phyloP scores from a whole-genome alignment of 2,329 filamentous ascomycete species.

The Aureobasidium subglaciale region DNA sequence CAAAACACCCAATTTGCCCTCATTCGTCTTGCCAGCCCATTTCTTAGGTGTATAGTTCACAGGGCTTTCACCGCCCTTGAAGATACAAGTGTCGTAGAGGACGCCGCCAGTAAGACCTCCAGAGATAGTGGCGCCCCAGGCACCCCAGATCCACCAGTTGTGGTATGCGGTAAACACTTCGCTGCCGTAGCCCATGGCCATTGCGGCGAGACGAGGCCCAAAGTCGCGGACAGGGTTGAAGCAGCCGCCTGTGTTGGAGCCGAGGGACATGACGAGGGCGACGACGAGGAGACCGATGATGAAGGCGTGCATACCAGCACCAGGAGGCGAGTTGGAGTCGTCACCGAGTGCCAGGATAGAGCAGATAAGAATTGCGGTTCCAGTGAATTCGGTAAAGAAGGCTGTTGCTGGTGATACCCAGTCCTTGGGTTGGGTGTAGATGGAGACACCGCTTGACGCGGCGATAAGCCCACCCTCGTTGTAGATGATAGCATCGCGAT shows the following conservation, averaged over 20 bases:
- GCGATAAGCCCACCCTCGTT: slow-evolving; percentile 33
- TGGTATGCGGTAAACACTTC: slow-evolving; percentile 28
- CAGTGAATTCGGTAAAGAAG: slow-evolving; percentile 39
- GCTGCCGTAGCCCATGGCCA: slow-evolving; percentile 39
- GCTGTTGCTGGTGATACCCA: slow-evolving; percentile 30
- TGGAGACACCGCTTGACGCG: slow-evolving; percentile 20
- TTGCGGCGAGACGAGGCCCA: slow-evolving; percentile 42
- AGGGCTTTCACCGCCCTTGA: slow-evolving; percentile 43
- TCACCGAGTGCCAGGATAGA: slow-evolving; percentile 35
- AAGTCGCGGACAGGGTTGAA: slow-evolving; percentile 47
- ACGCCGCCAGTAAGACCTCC: slow-evolving; percentile 40
- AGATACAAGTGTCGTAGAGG: slow-evolving; percentile 46
- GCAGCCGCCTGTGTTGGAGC: slow-evolving; percentile 42
- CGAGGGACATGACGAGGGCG: slow-evolving; percentile 34
- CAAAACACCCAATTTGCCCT: slow-evolving; percentile 19
- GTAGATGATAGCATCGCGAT: slow-evolving; percentile 31
- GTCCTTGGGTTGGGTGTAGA: slow-evolving; percentile 25
- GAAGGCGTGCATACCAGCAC: slow-evolving; percentile 47
- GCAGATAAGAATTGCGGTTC: slow-evolving; percentile 31
- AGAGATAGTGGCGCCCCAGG: slow-evolving; percentile 33
- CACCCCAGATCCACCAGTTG: slow-evolving; percentile 44
- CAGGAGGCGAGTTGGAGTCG: slow-evolving; percentile 26
- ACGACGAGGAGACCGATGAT: slow-evolving; percentile 41
- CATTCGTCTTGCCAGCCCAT: slow-evolving; percentile 22
- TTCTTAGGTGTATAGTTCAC: slow-evolving; percentile 41